Evolutionary conservation across 2,329 filamentous ascomycete genomes (phyloP).

Genomic region (Paraphoma chrysanthemicola): DNA sequence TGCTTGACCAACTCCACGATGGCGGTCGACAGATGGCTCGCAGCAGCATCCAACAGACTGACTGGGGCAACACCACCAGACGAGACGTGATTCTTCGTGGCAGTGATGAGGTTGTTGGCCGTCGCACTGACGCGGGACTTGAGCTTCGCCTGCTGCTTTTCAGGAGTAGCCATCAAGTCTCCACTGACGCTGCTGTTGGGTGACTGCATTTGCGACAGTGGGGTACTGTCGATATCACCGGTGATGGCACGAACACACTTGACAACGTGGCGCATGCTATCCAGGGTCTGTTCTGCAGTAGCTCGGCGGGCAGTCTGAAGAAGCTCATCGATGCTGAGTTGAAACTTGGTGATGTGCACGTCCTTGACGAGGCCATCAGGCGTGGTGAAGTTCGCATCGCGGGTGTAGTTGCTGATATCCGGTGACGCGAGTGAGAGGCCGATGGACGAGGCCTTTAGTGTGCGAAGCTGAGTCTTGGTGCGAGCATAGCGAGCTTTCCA

Average conservation of each 20-base stretch:
- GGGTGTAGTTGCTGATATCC: constrained; percentile 71
- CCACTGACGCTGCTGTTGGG: constrained; percentile 45
- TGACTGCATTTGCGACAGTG: constrained; percentile 48
- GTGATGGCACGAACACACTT: constrained; percentile 83
- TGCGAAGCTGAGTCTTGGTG: constrained; percentile 85
- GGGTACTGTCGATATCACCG: constrained; percentile 72
- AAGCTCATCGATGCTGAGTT: constrained; percentile 91
- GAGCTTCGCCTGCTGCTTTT: constrained; percentile 69
- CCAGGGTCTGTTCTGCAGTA: constrained; percentile 77
- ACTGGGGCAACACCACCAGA: constrained; percentile 87
- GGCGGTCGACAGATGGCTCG: constrained; percentile 84
- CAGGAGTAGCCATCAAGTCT: constrained; percentile 35
- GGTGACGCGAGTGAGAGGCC: constrained; percentile 67
- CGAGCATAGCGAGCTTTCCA: constrained; percentile 92
- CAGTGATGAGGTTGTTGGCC: constrained; percentile 94
- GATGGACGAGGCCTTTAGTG: constrained; percentile 79
- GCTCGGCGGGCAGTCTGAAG: constrained; percentile 77
- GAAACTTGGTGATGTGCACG: constrained; percentile 92
- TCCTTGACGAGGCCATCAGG: constrained; percentile 84
- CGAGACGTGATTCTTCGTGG: constrained; percentile 87
- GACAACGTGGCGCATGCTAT: constrained; percentile 87
- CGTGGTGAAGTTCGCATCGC: constrained; percentile 71
- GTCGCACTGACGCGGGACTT: constrained; percentile 88
- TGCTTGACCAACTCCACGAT: constrained; percentile 84
- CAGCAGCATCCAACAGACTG: constrained; percentile 91